Percentiles rank a stretch among this genome's conserved stretches.
phyloP scores from a whole-genome alignment of 495 filamentous ascomycete species.

The Tuber magnatum region DNA sequence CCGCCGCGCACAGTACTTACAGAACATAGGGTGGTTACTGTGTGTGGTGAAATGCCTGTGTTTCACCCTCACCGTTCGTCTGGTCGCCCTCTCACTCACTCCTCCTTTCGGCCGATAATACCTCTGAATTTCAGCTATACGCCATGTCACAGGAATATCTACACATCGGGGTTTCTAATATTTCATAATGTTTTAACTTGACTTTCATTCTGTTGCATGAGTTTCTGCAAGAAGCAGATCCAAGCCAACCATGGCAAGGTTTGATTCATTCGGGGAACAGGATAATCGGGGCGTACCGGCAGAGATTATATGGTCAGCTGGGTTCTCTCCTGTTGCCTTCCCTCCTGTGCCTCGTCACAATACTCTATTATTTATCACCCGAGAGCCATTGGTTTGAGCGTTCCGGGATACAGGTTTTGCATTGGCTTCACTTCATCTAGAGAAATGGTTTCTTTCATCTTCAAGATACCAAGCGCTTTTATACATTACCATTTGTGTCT shows the following conservation, averaged over 20 bases:
- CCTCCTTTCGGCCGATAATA: not conserved
- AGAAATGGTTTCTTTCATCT: conserved; percentile 22
- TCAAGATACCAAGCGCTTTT: conserved; percentile 15
- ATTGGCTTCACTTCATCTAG: conserved; percentile 29
- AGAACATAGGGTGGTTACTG: conserved; percentile 31
- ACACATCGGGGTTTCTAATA: conserved; percentile 9
- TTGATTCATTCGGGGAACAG: conserved; percentile 24
- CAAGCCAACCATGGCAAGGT: conserved; percentile 27
- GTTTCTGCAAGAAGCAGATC: conserved; percentile 25
- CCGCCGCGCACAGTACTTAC: conserved; percentile 39
- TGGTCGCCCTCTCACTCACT: not conserved
- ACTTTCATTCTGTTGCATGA: conserved; percentile 8
- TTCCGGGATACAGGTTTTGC: not conserved
- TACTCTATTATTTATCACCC: not conserved
- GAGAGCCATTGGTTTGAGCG: not conserved
- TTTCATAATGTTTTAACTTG: conserved; percentile 25
- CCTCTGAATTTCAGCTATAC: not conserved
- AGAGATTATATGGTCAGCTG: conserved; percentile 28
- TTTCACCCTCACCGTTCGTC: not conserved
- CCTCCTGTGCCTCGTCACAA: not conserved
- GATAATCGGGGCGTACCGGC: conserved; percentile 32
- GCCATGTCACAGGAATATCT: not conserved
- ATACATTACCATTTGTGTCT: not conserved
- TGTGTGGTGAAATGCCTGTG: conserved; percentile 23
- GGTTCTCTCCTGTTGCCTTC: conserved; percentile 18